These are phyloP conservation scores for Pleoardoris graminearum DNA, from an alignment of 2,329 filamentous ascomycete species.

Conservation along the genomic window DNA sequence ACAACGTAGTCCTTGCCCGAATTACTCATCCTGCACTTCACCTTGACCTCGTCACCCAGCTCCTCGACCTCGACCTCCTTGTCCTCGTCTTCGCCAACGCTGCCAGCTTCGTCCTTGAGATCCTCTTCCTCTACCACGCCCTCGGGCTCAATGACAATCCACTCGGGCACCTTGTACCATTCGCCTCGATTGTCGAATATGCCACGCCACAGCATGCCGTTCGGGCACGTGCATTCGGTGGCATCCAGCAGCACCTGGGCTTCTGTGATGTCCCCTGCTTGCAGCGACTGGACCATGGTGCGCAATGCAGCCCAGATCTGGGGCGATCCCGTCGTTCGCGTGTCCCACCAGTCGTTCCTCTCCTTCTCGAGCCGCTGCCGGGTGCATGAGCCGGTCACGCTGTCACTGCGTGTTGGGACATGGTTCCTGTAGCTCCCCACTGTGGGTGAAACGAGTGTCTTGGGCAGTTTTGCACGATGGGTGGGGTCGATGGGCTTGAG, in stretches of 20 bases:
- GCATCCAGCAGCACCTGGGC: constrained; percentile 83
- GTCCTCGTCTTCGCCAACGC: constrained; percentile 28
- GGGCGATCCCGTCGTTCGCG: constrained; percentile 72
- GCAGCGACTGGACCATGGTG: constrained; percentile 69
- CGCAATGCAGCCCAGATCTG: constrained; percentile 82
- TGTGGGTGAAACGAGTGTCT: constrained; percentile 26
- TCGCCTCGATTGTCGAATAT: constrained; percentile 51
- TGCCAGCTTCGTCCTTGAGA: constrained; percentile 19
- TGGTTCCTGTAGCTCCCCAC: constrained; percentile 20
- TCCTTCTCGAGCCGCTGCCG: constrained; percentile 69
- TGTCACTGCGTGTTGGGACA: constrained; percentile 25
- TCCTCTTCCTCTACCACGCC: constrained; percentile 43
- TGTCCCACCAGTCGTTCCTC: constrained; percentile 86
- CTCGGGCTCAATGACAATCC: constrained; percentile 51
- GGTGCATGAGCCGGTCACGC: constrained; percentile 50
- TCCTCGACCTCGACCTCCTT: constrained; percentile 19
- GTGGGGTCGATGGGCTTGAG: constrained; percentile 29
- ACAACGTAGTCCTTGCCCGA: constrained; percentile 45
- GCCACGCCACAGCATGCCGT: constrained; percentile 46
- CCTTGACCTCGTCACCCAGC: constrained; percentile 30
- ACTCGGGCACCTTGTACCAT: constrained; percentile 50
- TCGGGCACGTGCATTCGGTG: constrained; percentile 60
- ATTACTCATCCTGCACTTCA: constrained; percentile 46
- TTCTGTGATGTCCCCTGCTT: constrained; percentile 51
- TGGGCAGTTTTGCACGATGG: constrained; percentile 36